Evolutionary conservation across 169 alveolate genomes (phyloP).

Genomic region (Cryptosporidium meleagridis): DNA sequence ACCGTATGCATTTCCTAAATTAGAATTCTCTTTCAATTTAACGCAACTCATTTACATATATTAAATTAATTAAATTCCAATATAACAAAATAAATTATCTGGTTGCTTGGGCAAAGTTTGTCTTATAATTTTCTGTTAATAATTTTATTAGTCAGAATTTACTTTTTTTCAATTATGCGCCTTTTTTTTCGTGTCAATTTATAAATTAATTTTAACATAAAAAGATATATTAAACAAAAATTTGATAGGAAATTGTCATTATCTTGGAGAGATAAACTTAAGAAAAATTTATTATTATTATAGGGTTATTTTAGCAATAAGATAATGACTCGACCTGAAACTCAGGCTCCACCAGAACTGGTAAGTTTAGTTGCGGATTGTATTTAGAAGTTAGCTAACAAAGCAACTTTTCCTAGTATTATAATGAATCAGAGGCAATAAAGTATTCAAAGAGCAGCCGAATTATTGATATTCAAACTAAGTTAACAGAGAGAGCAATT

Average conservation of each 20-base stretch:
- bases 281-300: not conserved
- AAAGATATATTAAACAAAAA: not conserved
- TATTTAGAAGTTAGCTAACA: not conserved
- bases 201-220: not conserved
- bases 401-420: slow-evolving; percentile 79
- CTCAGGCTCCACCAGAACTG: slow-evolving; percentile 72
- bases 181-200: not conserved
- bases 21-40: slow-evolving; percentile 3
- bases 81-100: not conserved
- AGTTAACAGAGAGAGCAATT: slow-evolving; percentile 93
- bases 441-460: slow-evolving; percentile 90
- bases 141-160: slow-evolving; percentile 5
- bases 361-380: slow-evolving; percentile 18
- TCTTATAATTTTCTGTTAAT: not conserved
- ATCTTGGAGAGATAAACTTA: not conserved
- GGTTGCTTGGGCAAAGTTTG: not conserved
- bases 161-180: slow-evolving; percentile 7
- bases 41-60: slow-evolving; percentile 3
- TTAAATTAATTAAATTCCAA: not conserved
- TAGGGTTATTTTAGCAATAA: not conserved
- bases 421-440: slow-evolving; percentile 90
- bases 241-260: not conserved
- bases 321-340: slow-evolving; percentile 63
- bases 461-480: slow-evolving; percentile 92
- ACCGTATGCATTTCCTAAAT: slow-evolving; percentile 61